A percentile compares a stretch with the other conserved stretches of the same genome.
Conservation (phyloP, 108 stramenopile species). For the Cylindrotheca closterium region DNA sequence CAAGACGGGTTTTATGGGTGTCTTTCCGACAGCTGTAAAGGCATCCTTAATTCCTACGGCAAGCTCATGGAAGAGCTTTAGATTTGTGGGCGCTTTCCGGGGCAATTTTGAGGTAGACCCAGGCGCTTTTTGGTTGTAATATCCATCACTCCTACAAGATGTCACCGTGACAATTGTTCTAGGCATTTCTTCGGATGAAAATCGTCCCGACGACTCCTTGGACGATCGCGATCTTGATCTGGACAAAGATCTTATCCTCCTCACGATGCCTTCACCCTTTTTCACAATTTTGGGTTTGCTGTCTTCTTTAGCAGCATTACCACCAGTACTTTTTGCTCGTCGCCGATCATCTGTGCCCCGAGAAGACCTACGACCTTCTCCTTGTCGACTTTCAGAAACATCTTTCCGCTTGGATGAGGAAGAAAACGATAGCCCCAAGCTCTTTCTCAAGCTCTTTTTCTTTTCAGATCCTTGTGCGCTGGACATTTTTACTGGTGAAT, state of each 20-base stretch:
- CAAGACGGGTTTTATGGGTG: slow-evolving; percentile 44
- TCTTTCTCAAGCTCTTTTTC: slow-evolving; percentile 14
- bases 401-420: not conserved
- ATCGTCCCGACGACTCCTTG: slow-evolving; percentile 2
- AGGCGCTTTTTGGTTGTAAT: slow-evolving; percentile 84
- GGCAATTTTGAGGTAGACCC: slow-evolving; percentile 80
- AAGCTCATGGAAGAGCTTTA: slow-evolving; percentile 86
- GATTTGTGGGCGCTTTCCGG: slow-evolving; percentile 72
- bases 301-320: not conserved
- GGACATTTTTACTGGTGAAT: not conserved
- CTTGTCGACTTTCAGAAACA: not conserved
- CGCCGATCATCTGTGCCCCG: not conserved
- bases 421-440: slow-evolving; percentile 11
- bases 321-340: slow-evolving; percentile 3
- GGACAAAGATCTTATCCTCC: slow-evolving; percentile 40
- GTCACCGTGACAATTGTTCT: slow-evolving; percentile 78
- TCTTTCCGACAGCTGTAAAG: slow-evolving; percentile 72
- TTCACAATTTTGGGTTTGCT: not conserved
- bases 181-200: not conserved
- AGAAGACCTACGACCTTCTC: not conserved
- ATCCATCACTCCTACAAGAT: slow-evolving; percentile 84
- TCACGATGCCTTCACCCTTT: slow-evolving; percentile 23
- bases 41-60: slow-evolving; percentile 88
- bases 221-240: slow-evolving; percentile 23
- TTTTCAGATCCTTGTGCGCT: not conserved